Percentiles rank a stretch among this genome's conserved stretches.
phyloP scores from a whole-genome alignment of 805 yeast genomes.

The Sungouiozyma ichnusensis region DNA sequence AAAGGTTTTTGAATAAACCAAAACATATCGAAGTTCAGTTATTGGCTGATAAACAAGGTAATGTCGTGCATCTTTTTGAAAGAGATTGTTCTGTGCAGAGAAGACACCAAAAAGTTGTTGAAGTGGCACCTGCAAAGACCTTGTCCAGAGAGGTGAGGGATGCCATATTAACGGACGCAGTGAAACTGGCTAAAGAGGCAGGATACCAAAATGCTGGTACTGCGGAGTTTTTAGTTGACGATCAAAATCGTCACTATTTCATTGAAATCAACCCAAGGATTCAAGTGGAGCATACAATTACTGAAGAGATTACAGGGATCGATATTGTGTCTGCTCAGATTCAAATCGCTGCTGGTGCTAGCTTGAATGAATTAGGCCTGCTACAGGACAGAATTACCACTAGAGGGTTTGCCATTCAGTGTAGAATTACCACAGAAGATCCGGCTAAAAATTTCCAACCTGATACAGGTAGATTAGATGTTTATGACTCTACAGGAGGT shows the following conservation, averaged over 20 bases:
- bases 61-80: constrained; percentile 90
- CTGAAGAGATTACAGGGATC: constrained; percentile 89
- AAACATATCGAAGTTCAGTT: constrained; percentile 95
- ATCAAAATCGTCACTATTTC: constrained; percentile 80
- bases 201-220: constrained; percentile 96
- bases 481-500: constrained; percentile 80
- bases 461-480: constrained; percentile 89
- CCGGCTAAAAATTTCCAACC: constrained; percentile 93
- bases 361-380: constrained; percentile 62
- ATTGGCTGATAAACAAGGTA: constrained; percentile 91
- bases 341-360: constrained; percentile 67
- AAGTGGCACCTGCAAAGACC: constrained; percentile 96
- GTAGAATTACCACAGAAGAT: constrained; percentile 91
- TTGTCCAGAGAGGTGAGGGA: constrained; percentile 70
- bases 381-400: constrained; percentile 41
- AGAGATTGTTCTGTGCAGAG: constrained; percentile 96
- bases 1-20: constrained; percentile 88
- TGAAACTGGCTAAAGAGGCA: constrained; percentile 68
- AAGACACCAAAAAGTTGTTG: constrained; percentile 92
- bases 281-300: constrained; percentile 96
- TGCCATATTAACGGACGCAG: constrained; percentile 74
- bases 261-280: constrained; percentile 92
- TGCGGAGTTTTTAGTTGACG: constrained; percentile 89
- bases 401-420: constrained; percentile 92
- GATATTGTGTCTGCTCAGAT: constrained; percentile 98